Base-by-base conservation (phyloP, 2,329 filamentous ascomycete species). In the Aspergillus hiratsukae region DNA sequence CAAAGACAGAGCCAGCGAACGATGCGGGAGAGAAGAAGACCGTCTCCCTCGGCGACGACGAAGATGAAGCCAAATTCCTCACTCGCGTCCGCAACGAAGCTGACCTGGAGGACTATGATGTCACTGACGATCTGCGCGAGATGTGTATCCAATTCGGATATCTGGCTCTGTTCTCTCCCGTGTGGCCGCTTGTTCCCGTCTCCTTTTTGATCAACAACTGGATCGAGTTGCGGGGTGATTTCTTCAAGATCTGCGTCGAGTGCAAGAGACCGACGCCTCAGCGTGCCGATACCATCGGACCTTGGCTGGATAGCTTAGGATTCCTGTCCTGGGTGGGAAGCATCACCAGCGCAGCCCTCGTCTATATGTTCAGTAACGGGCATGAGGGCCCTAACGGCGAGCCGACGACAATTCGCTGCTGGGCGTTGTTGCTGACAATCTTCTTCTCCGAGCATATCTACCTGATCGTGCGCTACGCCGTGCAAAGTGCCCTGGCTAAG, bases 181-280 rank as follows among this genome's bases (percentile, higher is more conserved):
- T 96, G 54, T 99, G 94, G 94, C 94, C 94, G 0, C 78, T 97
- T 23, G 92, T 93, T 0, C 88, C 89, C 1, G 82, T 91, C 55
- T 94, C 89, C 1, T 99, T 97, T 78, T 78, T 97, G 25, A 80
- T 95, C 76, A 99, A 97, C 76, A 95, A 99, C 76, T 97, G 93
- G 91, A 78, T 99, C 55, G 94, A 99, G 72, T 84, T 97, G 48
- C 89, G 94, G 40, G 91, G 90, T 1, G 94, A 99, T 70, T 93
- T 94, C 3, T 83, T 97, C 76, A 99, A 99, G 75, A 97, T 99
- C 67, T 92, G 92, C 62, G 82, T 91, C 58, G 89, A 92, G 72
- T 93, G 90, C 81, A 88, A 92, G 66, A 86, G 94, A 3, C 94
- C 94, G 0, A 91, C 89, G 37, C 94, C 94, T 1, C 90, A 89